Percentiles rank a stretch among this genome's conserved stretches.
phyloP scores from a whole-genome alignment of 2,329 filamentous ascomycete genomes.

The Amphichorda felina region DNA sequence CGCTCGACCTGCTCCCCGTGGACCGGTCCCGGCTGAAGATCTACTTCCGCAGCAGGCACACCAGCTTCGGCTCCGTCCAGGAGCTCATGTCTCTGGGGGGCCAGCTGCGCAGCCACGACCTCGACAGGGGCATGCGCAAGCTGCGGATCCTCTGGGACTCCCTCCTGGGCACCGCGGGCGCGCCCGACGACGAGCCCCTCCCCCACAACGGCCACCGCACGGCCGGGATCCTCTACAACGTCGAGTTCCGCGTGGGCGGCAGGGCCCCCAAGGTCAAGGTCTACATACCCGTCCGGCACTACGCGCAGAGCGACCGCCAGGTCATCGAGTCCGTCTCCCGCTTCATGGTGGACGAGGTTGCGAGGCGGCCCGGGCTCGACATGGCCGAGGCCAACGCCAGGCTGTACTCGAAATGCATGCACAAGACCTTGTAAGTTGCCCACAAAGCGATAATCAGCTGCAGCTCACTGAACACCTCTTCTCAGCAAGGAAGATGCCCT shows the following conservation, averaged over 20 bases:
- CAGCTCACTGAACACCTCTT: neutral
- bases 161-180: slow-evolving; percentile 5
- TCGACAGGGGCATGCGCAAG: slow-evolving; percentile 6
- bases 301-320: slow-evolving; percentile 9
- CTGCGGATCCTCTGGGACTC: slow-evolving; percentile 9
- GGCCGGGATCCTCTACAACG: slow-evolving; percentile 19
- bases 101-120: slow-evolving; percentile 1
- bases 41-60: slow-evolving; percentile 18
- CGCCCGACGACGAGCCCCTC: slow-evolving; percentile 7
- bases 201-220: slow-evolving; percentile 15
- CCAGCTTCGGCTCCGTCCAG: slow-evolving; percentile 14
- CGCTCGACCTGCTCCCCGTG: slow-evolving; percentile 17
- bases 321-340: neutral
- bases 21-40: slow-evolving; percentile 20
- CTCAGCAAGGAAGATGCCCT: slow-evolving; percentile 32
- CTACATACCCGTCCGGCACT: slow-evolving; percentile 22
- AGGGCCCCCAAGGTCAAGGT: slow-evolving; percentile 14
- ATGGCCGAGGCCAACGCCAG: neutral
- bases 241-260: slow-evolving; percentile 13
- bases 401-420: neutral
- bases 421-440: slow-evolving; percentile 1
- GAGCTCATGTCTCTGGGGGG: slow-evolving; percentile 13
- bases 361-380: neutral
- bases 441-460: no score
- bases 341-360: neutral